Evolutionary conservation across 208 protist genomes (phyloP).

Genomic region (Herpetomonas samuelpessoai): DNA sequence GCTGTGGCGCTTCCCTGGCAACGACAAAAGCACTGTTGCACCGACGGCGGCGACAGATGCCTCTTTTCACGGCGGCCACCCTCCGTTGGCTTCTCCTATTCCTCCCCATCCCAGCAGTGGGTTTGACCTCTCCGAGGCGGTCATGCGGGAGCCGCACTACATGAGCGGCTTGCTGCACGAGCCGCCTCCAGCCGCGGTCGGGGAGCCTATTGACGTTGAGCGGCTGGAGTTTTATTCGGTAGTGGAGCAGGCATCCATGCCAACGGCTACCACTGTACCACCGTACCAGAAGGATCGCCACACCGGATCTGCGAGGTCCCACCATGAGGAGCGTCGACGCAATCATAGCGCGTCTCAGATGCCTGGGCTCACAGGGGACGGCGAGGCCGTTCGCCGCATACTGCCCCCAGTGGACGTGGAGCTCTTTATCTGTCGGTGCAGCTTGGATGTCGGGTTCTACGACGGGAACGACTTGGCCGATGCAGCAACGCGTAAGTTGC

Average conservation of each 20-base stretch:
- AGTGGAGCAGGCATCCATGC: background rate
- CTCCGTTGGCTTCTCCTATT: no score
- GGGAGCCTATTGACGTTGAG: background rate
- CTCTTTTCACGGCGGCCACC: background rate
- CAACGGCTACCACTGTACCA: no score
- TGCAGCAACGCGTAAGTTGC: conserved; percentile 24
- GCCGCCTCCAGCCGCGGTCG: background rate
- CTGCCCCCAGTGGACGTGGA: conserved; percentile 30
- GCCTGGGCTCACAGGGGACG: background rate
- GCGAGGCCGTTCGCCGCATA: conserved; percentile 14
- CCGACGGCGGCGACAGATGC: background rate
- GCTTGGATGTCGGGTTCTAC: conserved; percentile 40
- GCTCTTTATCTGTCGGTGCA: conserved; percentile 40
- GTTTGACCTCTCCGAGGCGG: background rate
- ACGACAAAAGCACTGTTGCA: background rate
- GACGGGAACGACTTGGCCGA: conserved; percentile 44
- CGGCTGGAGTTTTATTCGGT: background rate
- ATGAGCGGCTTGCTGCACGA: conserved; percentile 2
- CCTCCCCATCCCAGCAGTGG: no score
- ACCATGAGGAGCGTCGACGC: background rate
- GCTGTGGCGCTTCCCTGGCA: no score
- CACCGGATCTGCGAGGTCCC: no score
- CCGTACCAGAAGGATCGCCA: no score
- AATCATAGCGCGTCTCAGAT: background rate
- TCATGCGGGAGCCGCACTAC: background rate